Percentiles rank a stretch among this genome's conserved stretches.
Evolutionary conservation across 768 basidiomycete genomes (phyloP).

Genomic region (Hypsizygus marmoreus): DNA sequence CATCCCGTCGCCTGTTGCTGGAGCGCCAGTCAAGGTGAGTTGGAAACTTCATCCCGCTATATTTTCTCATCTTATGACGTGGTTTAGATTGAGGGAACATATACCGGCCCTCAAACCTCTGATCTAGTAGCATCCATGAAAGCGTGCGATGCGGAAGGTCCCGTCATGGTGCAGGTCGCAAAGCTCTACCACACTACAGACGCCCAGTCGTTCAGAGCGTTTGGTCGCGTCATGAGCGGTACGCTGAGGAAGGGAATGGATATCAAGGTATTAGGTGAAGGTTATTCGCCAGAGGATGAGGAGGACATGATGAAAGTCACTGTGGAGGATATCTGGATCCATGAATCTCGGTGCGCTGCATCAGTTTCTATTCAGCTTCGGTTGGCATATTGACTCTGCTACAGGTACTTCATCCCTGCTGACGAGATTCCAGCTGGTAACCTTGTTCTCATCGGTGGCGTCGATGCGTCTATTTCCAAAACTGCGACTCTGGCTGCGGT

Average conservation of each 20-base stretch:
- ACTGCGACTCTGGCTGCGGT: slow-evolving; percentile 83
- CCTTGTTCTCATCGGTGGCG: slow-evolving; percentile 87
- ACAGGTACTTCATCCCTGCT: slow-evolving; percentile 87
- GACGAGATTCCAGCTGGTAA: slow-evolving; percentile 92
- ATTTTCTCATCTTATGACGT: slow-evolving; percentile 1
- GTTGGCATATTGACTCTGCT: slow-evolving; percentile 8
- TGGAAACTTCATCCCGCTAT: background rate
- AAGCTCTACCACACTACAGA: slow-evolving; percentile 97
- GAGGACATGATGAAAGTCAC: slow-evolving; percentile 92
- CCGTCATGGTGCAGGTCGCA: slow-evolving; percentile 89
- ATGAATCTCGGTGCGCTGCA: slow-evolving; percentile 77
- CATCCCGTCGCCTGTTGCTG: slow-evolving; percentile 78
- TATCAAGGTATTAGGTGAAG: slow-evolving; percentile 96
- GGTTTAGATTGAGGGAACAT: slow-evolving; percentile 74
- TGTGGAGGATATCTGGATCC: slow-evolving; percentile 89
- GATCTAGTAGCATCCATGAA: slow-evolving; percentile 80
- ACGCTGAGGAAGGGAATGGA: slow-evolving; percentile 81
- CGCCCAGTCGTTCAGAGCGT: slow-evolving; percentile 95
- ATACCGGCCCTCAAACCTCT: slow-evolving; percentile 85
- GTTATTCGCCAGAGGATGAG: slow-evolving; percentile 98
- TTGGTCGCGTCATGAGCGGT: slow-evolving; percentile 92
- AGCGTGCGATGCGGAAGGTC: slow-evolving; percentile 79
- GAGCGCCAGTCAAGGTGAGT: slow-evolving; percentile 59
- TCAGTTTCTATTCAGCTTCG: background rate
- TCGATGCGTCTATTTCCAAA: slow-evolving; percentile 94